Evolutionary conservation across 2,329 filamentous ascomycete species (phyloP), one percentile per base, ranked within the genome.

Genomic region (Sphaerulina musiva): DNA sequence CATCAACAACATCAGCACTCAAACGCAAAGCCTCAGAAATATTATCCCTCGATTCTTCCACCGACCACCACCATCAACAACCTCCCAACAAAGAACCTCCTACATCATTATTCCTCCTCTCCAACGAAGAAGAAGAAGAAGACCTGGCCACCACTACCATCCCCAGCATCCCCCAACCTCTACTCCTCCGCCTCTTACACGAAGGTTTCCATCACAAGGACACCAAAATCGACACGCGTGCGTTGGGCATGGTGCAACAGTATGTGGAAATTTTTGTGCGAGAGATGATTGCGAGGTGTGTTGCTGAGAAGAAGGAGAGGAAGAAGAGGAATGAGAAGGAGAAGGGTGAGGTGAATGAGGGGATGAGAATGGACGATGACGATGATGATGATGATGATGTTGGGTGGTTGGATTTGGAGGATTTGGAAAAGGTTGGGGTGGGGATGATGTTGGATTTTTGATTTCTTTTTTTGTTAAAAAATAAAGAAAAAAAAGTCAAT

Each of bases 241-340:
- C 89, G 3, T 88, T 91, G 68, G 78, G 75, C 6, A 81, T 90
- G 1, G 80, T 91, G 55, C 86, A 83, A 11, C 89, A 86, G 72
- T 97, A 97, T 69, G 80, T 96, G 71, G 89, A 96, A 70, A 82
- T 92, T 0, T 97, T 96, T 72, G 86, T 95, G 50, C 80, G 87
- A 58, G 92, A 97, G 74, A 89, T 89, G 1, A 83, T 97, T 68
- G 89, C 89, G 12, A 74, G 92, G 66, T 84, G 88, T 39, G 81
- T 84, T 8, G 82, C 83, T 55, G 86, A 89, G 75, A 84, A 85
- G 67, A 69, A 40, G 72, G 76, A 70, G 69, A 70, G 34, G 62
- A 61, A 55, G 58, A 65, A 59, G 57, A 58, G 56, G 34, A 66
- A 64, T 44, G 66, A 62, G 77, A 55, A 48, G 58, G 66, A 59